Percentiles rank a stretch among this genome's conserved stretches.
phyloP scores from a whole-genome alignment of 371 early-diverging fungal genomes.

The Mucor velutinosus region DNA sequence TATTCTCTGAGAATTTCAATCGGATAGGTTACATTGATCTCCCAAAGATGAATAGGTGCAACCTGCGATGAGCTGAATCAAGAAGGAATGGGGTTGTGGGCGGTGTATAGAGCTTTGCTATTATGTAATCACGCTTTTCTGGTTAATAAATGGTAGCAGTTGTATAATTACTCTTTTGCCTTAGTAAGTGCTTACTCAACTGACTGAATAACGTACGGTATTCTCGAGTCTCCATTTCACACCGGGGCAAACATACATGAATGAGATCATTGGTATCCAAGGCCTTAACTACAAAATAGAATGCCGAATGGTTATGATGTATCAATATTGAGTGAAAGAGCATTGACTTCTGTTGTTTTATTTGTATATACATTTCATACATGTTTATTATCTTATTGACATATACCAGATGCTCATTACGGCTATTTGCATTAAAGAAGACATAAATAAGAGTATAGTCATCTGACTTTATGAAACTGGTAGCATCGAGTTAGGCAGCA shows the following conservation, averaged over 20 bases:
- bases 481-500: background rate
- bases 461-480: background rate
- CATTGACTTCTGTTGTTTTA: background rate
- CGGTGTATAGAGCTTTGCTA: background rate
- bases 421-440: background rate
- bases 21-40: background rate
- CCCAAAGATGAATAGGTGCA: background rate
- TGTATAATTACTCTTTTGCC: background rate
- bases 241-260: background rate
- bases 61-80: background rate
- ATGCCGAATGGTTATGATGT: background rate
- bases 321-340: background rate
- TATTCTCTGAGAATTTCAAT: background rate
- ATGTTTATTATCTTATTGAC: background rate
- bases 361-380: background rate
- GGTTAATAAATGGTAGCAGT: background rate
- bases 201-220: background rate
- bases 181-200: background rate
- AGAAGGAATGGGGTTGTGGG: background rate
- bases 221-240: background rate
- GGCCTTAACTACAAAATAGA: background rate
- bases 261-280: background rate
- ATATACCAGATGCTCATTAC: background rate
- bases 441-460: background rate
- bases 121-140: background rate